Conservation (phyloP, 352 stramenopile genomes). For the Pythium rishiriense region DNA sequence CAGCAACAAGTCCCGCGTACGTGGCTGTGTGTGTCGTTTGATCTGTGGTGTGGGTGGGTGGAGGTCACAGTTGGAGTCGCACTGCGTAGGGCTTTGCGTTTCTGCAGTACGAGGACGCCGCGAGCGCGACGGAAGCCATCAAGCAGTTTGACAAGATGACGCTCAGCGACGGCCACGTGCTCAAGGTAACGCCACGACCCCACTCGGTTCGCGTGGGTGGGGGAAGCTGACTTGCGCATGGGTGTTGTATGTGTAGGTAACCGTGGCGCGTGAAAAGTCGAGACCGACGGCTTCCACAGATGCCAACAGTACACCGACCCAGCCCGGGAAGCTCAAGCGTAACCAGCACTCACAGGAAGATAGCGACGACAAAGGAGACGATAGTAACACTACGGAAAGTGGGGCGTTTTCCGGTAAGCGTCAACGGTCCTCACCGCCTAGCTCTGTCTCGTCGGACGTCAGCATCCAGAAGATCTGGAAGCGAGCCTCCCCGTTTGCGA, state of each 20-base stretch:
- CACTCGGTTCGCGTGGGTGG: too few relatives aligned
- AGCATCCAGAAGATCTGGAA: slow-evolving; percentile 16
- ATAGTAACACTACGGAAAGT: slow-evolving; percentile 26
- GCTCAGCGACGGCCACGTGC: slow-evolving; percentile 67
- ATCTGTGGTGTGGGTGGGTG: too few relatives aligned
- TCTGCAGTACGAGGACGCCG: slow-evolving; percentile 63
- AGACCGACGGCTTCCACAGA: neutral
- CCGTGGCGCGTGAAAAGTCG: slow-evolving; percentile 54
- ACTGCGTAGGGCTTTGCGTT: slow-evolving; percentile 66
- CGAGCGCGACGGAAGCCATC: slow-evolving; percentile 51
- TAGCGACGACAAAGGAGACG: slow-evolving; percentile 18
- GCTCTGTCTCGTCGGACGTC: neutral
- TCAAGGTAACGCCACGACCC: slow-evolving; percentile 53
- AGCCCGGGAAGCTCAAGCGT: slow-evolving; percentile 66
- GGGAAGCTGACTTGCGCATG: slow-evolving; percentile 9
- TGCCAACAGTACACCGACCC: neutral
- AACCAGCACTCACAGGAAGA: slow-evolving; percentile 56
- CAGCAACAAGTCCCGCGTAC: slow-evolving; percentile 72
- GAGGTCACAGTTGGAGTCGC: too few relatives aligned
- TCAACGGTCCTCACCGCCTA: slow-evolving; percentile 57
- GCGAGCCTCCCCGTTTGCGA: slow-evolving; percentile 3
- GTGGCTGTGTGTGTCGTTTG: neutral
- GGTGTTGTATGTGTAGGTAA: slow-evolving; percentile 44
- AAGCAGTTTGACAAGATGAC: slow-evolving; percentile 59
- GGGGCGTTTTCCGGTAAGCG: slow-evolving; percentile 41